phyloP scores from a whole-genome alignment of 1,139 yeast genomes.

The Eremothecium coryli region DNA sequence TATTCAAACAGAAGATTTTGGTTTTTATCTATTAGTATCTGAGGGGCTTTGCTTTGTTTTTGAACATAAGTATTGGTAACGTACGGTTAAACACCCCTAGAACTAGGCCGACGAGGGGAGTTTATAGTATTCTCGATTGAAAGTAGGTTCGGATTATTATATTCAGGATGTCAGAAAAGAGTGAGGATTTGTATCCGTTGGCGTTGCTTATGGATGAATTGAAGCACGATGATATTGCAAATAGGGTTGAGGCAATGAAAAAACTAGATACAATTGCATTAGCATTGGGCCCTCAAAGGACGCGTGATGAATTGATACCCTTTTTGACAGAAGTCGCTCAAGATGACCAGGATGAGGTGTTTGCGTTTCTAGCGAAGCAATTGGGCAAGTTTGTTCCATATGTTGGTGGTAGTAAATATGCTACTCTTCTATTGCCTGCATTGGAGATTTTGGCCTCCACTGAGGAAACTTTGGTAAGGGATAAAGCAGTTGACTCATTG shows the following conservation, averaged over 20 bases:
- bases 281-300: slow-evolving; percentile 91
- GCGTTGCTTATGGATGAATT: slow-evolving; percentile 95
- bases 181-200: slow-evolving; percentile 73
- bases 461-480: slow-evolving; percentile 97
- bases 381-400: slow-evolving; percentile 78
- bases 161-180: slow-evolving; percentile 6
- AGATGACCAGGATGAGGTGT: slow-evolving; percentile 97
- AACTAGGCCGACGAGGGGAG: too few relatives aligned
- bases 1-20: too few relatives aligned
- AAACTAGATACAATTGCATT: slow-evolving; percentile 88
- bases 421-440: slow-evolving; percentile 73
- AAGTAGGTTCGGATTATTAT: too few relatives aligned
- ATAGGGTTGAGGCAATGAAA: slow-evolving; percentile 91
- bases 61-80: too few relatives aligned
- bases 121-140: too few relatives aligned
- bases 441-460: slow-evolving; percentile 81
- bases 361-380: slow-evolving; percentile 87
- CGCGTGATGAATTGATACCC: slow-evolving; percentile 81
- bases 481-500: slow-evolving; percentile 83
- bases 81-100: too few relatives aligned
- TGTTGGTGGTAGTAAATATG: slow-evolving; percentile 78
- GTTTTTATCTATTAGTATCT: too few relatives aligned
- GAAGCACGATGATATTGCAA: slow-evolving; percentile 88
- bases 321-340: slow-evolving; percentile 87
- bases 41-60: too few relatives aligned